Base-by-base conservation (phyloP, 805 yeast species). In the Wickerhamiella lipophila region DNA sequence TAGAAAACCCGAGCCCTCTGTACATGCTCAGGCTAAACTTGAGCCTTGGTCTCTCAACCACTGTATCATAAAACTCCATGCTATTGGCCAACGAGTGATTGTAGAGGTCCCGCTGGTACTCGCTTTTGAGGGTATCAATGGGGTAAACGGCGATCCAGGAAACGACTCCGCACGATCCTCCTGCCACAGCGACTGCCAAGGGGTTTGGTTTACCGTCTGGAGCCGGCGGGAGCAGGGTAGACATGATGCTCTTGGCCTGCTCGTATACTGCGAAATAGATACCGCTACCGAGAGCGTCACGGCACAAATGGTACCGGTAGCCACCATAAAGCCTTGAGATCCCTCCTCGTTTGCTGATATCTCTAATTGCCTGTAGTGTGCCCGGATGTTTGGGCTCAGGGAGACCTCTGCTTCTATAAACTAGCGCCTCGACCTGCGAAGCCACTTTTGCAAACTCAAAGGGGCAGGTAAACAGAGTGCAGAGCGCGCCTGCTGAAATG, bases 371-470 rank as follows among this genome's bases (percentile, higher is more conserved):
- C 42, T 68, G 68, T 40, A 66, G 56, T 2, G 77, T 65, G 18
- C 69, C 64, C 22, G 56, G 53, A 6, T 64, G 57, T 35, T 47
- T 47, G 38, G 54, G 51, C 34, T 49, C 50, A n/a, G 55, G 47
- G 21, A 52, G 34, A 15, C 55, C 52, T 12, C 49, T 35, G 26
- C 45, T 36, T 30, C 68, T 64, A 57, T 65, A 63, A 47, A 70
- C 59, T 23, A 73, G 57, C 29, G 66, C 49, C 55, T 69, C 79
- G 34, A 85, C 74, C 62, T 85, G 95, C 32, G 89, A 81, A 53
- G 81, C 83, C 7, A 84, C 70, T 62, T 85, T 86, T 43, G 89
- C 78, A 64, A 83, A 76, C 62, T 85, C 95, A 60, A 85, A 85
- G 1, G 95, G 95, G 55, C 89, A 81, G 2, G 85, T 72, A 12